Evolutionary conservation across 805 yeast species (phyloP).

Genomic region (Metschnikowia gelsemii): DNA sequence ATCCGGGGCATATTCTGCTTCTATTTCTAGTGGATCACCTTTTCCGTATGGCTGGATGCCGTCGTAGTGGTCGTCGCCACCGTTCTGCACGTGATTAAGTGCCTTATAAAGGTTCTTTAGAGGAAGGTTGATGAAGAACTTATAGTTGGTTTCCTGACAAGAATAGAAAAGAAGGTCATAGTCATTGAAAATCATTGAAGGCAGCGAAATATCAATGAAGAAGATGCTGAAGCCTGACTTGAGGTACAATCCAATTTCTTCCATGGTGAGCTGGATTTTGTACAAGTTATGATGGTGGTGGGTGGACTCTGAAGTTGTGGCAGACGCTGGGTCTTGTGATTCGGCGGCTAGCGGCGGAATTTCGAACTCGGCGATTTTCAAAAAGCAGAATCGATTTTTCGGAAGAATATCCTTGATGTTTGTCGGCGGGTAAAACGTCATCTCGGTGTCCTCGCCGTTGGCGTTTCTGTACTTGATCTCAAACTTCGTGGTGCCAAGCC

Average conservation of each 20-base stretch:
- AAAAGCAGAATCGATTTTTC: conserved; percentile 46
- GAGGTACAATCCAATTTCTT: conserved; percentile 54
- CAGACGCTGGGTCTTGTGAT: no score
- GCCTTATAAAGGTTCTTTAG: conserved; percentile 49
- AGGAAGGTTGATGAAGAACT: conserved; percentile 45
- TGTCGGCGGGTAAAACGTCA: conserved; percentile 54
- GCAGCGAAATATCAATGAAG: conserved; percentile 45
- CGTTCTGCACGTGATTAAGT: conserved; percentile 38
- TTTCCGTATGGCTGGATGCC: conserved; percentile 16
- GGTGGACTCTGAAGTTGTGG: no score
- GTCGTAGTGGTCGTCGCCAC: conserved; percentile 21
- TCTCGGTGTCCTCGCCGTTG: conserved; percentile 26
- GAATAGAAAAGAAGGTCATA: conserved; percentile 44
- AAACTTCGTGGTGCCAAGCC: conserved; percentile 59
- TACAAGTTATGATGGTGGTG: conserved; percentile 25
- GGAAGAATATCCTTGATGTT: conserved; percentile 60
- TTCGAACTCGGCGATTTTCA: conserved; percentile 51
- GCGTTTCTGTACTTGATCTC: conserved; percentile 38
- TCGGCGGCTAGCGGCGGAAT: conserved; percentile 23
- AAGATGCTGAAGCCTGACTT: conserved; percentile 52
- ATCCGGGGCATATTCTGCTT: conserved; percentile 22
- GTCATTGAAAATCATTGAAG: conserved; percentile 41
- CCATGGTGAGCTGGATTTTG: conserved; percentile 47
- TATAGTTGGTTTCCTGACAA: conserved; percentile 40
- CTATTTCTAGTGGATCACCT: conserved; percentile 19